Base-by-base conservation (phyloP, 495 filamentous ascomycete species). In the Aspergillus leporis region DNA sequence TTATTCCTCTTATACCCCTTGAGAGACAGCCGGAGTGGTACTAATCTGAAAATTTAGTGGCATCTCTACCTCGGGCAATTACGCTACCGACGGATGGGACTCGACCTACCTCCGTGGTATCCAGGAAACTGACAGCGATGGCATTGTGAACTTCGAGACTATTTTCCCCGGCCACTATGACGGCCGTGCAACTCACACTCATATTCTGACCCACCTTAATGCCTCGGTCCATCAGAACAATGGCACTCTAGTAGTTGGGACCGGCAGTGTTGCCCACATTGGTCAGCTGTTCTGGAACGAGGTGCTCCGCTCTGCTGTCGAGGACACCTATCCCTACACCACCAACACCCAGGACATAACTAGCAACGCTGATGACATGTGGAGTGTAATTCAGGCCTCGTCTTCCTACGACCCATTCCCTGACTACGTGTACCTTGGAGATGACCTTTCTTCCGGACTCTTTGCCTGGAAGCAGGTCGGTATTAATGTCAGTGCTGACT, bases 201-300 rank as follows among this genome's bases (percentile, higher is more conserved):
- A 87, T 61, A 63, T 85, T 23, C 66, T 79, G 23, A 78, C 78
- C 6, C 80, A 83, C 63, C 68, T 77, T 41, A 76, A 77, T 58
- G 70, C 75, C 14, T 81, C 69, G 31, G 63, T 78, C 13, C 69
- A 76, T 47, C 63, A 72, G 8, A 83, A 85, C 71, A 79, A 76
- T 45, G 54, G 57, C 36, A 74, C 74, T 31, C 76, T 81, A 31
- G 67, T 77, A 73, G 85, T 56, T 14, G 72, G 63, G 47, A 72
- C 66, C 40, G 72, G 72, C 53, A 73, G 67, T 41, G 60, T 75
- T 34, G 65, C 69, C 4, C 70, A 75, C 48, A 75, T 72, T 45
- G 72, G 72, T 40, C 85, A 89, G 67, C 60, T 88, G 14, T 89
- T 85, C 80, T 90, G 81, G 70, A 82, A 83, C 53, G 78, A 88